These are phyloP conservation scores for Phyllosticta citribraziliensis DNA, from an alignment of 2,329 filamentous ascomycete species.

Conservation along the genomic window DNA sequence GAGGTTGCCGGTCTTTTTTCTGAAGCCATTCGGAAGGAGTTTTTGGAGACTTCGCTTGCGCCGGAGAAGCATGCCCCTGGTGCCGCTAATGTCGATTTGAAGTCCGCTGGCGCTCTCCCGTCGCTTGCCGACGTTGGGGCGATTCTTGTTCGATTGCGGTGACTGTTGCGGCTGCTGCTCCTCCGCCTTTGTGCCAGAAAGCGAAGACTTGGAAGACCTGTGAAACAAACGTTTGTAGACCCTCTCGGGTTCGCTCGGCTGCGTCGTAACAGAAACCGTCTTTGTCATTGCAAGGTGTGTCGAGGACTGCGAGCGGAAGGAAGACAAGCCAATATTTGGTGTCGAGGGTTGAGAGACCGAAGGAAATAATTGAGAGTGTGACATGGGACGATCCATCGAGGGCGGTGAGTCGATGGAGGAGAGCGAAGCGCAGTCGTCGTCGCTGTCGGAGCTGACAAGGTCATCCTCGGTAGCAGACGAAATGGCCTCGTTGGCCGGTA, in stretches of 20 bases:
- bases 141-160: not conserved
- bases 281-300: conserved; percentile 11
- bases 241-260: conserved; percentile 29
- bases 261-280: conserved; percentile 6
- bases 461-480: conserved; percentile 11
- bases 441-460: conserved; percentile 3
- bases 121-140: conserved; percentile 5
- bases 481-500: conserved; percentile 2
- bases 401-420: conserved; percentile 17
- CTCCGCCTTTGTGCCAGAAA: conserved; percentile 9
- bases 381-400: conserved; percentile 12
- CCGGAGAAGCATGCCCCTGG: conserved; percentile 23
- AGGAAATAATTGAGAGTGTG: conserved; percentile 15
- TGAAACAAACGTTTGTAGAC: conserved; percentile 36
- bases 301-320: conserved; percentile 13
- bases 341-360: conserved; percentile 22
- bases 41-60: conserved; percentile 11
- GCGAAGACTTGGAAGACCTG: not conserved
- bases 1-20: not conserved
- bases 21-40: conserved; percentile 1
- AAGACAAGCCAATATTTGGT: conserved; percentile 11
- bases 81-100: conserved; percentile 22
- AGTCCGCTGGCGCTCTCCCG: conserved; percentile 6
- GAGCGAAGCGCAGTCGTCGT: conserved; percentile 6
- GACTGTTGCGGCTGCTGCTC: not conserved